Percentiles rank a stretch among this genome's conserved stretches.
These are phyloP conservation scores for Talinum fruticosum DNA, from an alignment of 148 eudicot species.

Conservation along the genomic window DNA sequence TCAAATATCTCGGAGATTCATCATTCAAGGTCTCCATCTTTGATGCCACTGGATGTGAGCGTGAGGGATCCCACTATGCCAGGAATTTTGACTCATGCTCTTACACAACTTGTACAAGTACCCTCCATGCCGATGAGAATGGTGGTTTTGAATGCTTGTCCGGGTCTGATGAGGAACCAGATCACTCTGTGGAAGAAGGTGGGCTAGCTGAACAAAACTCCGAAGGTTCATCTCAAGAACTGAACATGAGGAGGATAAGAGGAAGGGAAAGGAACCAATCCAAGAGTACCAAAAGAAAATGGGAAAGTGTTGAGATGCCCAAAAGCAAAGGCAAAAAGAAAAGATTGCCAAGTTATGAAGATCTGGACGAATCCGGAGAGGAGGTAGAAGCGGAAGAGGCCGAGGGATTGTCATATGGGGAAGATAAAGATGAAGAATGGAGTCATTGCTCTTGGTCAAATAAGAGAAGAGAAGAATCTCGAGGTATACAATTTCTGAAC, in stretches of 20 bases:
- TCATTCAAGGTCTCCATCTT: constrained; percentile 12
- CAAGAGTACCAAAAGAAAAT: neutral
- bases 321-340: neutral
- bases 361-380: neutral
- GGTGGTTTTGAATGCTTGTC: neutral
- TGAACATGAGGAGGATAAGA: no score
- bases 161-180: neutral
- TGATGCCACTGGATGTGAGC: constrained; percentile 20
- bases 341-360: neutral
- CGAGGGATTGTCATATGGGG: neutral
- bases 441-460: neutral
- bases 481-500: neutral
- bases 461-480: neutral
- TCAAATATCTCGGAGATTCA: constrained; percentile 3
- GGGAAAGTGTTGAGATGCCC: neutral
- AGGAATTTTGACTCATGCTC: neutral
- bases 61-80: constrained; percentile 1
- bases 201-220: neutral
- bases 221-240: neutral
- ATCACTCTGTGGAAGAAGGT: neutral
- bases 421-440: neutral
- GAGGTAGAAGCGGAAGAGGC: neutral
- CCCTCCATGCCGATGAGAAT: constrained; percentile 3
- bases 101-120: neutral
- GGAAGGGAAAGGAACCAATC: neutral